Evolutionary conservation across 495 filamentous ascomycete species (phyloP), one percentile per base, ranked within the genome.

Genomic region (Xylaria sp.): DNA sequence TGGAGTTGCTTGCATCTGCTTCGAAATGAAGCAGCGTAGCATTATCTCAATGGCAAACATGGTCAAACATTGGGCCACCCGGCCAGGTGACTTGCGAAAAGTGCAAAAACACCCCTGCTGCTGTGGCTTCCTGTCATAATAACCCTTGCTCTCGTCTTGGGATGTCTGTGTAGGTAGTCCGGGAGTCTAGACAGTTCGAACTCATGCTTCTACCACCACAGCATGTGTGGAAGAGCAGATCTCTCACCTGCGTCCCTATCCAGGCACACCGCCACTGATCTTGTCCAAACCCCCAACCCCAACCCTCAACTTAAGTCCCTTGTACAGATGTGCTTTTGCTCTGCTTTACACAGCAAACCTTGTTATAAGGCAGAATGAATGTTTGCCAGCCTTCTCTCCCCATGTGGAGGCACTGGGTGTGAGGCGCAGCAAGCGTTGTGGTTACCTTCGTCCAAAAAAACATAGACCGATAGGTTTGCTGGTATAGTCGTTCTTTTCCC

Each of bases 271-370:
- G 61, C 61, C 61, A 64, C 61, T 31, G 14, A 6, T 21, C 26
- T 21, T 48, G 41, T 5, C 12, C 37, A 64, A 24, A n/a, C 61
- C 35, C 35, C 35, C 35, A 37, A 44, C 48, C 50, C 50, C 31
- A 44, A 44, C 52, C 52, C 65, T 68, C 50, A 68, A 50, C 15
- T 59, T n/a, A n/a, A n/a, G n/a, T n/a, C 24, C n/a, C 44, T 66
- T 40, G 44, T 17, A 12, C 62, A 37, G n/a, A 35, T 48, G 26
- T 44, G 24, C 31, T 26, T 53, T 40, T 40, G 12, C 35, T 52
- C 24, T 43, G 50, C 64, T 41, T 53, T 31, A 58, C 66, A 59
- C 35, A 19, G 37, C 24, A 44, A 44, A 58, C 19, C 26, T 46
- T 33, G 24, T 17, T 55, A 58, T 6, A 58, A 59, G 52, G 50